Base-by-base conservation (phyloP, 2,329 filamentous ascomycete genomes). In the Fusarium incarnatum region DNA sequence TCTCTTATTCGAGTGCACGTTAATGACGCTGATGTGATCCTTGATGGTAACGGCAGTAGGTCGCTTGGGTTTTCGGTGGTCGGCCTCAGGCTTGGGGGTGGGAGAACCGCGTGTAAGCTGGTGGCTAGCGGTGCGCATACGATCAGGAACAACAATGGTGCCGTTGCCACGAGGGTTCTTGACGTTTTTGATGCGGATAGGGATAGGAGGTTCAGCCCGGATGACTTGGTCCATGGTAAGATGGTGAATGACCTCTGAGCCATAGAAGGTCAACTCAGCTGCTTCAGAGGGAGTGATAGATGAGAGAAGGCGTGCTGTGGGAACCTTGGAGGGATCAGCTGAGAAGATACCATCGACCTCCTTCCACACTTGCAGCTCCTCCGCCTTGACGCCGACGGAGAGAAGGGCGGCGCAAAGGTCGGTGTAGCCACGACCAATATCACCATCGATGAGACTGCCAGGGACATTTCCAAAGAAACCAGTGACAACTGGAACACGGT, bases 141-240 rank as follows among this genome's bases (percentile, higher is more conserved):
- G 83, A 76, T 98, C 93, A 1, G 96, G 96, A 67, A 95, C 89
- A 70, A 97, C 92, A 73, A 94, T 88, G 55, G 93, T 96, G 69
- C 93, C 93, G 53, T 88, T 88, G 60, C 92, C 92, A 45, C 89
- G 87, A 1, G 93, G 92, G 78, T 96, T 96, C 84, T 94, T 94
- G 78, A 97, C 93, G 77, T 97, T 97, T 84, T 96, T 96, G 82
- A 96, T 96, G 71, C 93, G 91, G 75, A 96, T 94, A 18, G 91
- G 92, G 75, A 96, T 96, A 54, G 91, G 90, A 1, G 89, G 89
- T 25, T 84, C 82, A n/a, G 93, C 93, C 75, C 93, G 92, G 77
- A 96, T 94, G 70, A 91, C 90, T 81, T 98, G 96, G 82, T 98
- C 95, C 94, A 99, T 98, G 75, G 96, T 99, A 78, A 98, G 92